phyloP scores from a whole-genome alignment of 192 early-diverging fungal species.

The Coemansia sp. region DNA sequence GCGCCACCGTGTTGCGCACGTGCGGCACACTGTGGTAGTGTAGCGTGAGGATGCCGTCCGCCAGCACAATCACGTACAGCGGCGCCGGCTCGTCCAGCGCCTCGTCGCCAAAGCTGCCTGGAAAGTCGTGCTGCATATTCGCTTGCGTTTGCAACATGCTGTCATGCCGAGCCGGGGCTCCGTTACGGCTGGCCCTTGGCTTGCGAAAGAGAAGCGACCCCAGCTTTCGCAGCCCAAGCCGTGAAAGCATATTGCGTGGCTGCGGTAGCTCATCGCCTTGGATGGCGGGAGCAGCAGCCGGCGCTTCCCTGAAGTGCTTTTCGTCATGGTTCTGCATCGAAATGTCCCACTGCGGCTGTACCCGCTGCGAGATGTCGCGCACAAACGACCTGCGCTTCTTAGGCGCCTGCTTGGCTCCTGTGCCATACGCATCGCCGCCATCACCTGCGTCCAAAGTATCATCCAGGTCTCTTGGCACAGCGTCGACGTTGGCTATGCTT shows the following conservation, averaged over 20 bases:
- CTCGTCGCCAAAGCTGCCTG: constrained; percentile 15
- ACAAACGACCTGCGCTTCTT: constrained; percentile 28
- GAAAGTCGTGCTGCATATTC: not conserved
- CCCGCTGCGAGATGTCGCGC: constrained; percentile 17
- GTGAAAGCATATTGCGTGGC: not conserved
- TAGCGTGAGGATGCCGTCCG: constrained; percentile 43
- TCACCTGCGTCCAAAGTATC: not conserved
- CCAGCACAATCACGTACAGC: constrained; percentile 50
- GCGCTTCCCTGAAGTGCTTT: no score
- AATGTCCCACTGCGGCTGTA: constrained; percentile 6
- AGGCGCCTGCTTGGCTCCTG: not conserved
- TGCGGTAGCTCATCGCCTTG: no score
- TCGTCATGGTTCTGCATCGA: not conserved
- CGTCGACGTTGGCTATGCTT: not conserved
- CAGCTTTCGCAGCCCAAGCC: not conserved
- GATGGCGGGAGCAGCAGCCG: no score
- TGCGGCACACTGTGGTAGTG: constrained; percentile 36
- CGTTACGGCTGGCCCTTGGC: not conserved
- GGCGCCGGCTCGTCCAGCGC: constrained; percentile 41
- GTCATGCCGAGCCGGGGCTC: not conserved
- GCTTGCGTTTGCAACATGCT: not conserved
- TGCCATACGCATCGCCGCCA: not conserved
- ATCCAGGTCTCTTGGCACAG: not conserved
- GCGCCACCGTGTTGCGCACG: constrained; percentile 63
- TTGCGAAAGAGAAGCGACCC: not conserved